Conservation (phyloP, 176 grass and related monocot species). For the Miscanthus lutarioriparius region DNA sequence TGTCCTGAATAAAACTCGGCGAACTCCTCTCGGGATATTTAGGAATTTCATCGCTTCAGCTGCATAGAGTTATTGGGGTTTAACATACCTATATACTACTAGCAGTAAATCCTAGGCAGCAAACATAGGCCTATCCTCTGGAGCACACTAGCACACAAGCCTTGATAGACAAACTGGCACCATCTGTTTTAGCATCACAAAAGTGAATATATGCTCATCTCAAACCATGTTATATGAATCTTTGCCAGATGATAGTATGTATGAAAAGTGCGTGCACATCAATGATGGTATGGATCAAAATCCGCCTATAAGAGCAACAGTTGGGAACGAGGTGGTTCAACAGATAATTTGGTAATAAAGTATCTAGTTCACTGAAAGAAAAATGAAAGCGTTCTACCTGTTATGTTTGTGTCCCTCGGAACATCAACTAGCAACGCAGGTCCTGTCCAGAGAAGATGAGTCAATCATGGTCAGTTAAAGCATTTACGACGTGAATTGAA, state of each 20-base stretch:
- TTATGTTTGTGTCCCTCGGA: conserved; percentile 84
- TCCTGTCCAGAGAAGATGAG: conserved; percentile 51
- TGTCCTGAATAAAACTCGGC: conserved; percentile 81
- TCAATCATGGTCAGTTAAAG: conserved; percentile 5
- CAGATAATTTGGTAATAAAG: not conserved
- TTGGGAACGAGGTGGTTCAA: not conserved
- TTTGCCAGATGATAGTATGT: not conserved
- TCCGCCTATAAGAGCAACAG: not conserved
- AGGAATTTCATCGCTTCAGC: conserved; percentile 76
- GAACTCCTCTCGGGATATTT: conserved; percentile 70
- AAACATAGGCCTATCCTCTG: not conserved
- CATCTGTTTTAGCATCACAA: not conserved
- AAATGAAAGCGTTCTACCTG: conserved; percentile 52
- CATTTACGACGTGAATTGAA: not conserved
- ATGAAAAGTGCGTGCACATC: not conserved
- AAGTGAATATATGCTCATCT: not conserved
- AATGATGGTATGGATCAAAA: not conserved
- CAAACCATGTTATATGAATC: not conserved
- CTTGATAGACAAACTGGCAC: not conserved
- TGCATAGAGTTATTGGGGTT: conserved; percentile 27
- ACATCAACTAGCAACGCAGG: conserved; percentile 88
- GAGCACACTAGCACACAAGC: not conserved
- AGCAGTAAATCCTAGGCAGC: not conserved
- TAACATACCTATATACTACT: not conserved
- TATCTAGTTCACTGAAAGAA: not conserved